Evolutionary conservation across 257 asterid genomes (phyloP), one percentile per base, ranked within the genome.

Genomic region (Hygrophila difformis): DNA sequence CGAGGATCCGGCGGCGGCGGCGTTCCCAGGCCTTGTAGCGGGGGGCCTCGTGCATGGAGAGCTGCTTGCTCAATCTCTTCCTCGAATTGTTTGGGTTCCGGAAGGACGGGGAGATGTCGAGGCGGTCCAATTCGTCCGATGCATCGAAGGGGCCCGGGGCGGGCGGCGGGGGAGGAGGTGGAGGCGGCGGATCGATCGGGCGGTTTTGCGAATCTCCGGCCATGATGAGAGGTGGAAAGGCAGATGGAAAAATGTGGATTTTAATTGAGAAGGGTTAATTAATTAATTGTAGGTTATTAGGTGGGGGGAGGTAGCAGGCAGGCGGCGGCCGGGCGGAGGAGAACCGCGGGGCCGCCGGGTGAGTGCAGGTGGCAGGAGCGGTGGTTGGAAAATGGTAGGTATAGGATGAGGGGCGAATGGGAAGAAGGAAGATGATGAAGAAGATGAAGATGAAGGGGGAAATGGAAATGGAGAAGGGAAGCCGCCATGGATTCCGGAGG

Each of bases 21-120:
- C 72, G 66, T 74, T 88, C 95, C 97, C 97, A 88, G 0, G 89
- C 94, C 1, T 70, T 46, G 59, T 88, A 72, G 0, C 97, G 78
- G 0, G 87, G 78, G 18, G 74, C 59, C 66, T 84, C 95, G 20
- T 79, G 73, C 91, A 84, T 70, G 2, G 97, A 88, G 1, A 76
- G 57, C 57, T 88, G 97, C 51, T 84, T 88, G 1, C 93, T 61
- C 2, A 88, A 33, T 41, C 36, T 68, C 56, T 63, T 76, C 49
- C 65, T 57, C 0, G 63, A 46, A 1, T 39, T 57, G 31, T 8
- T 5, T 1, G 61, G 60, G 48, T 50, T 75, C 65, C 80, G 47
- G 88, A 81, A 81, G 65, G 81, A 78, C 0, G 94, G 97, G 4
- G 97, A 94, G 6, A 92, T 79, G 16, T 64, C 94, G 9, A 88